Evolutionary conservation across 768 basidiomycete genomes (phyloP).

Genomic region (Rhodotorula sphaerocarpa): DNA sequence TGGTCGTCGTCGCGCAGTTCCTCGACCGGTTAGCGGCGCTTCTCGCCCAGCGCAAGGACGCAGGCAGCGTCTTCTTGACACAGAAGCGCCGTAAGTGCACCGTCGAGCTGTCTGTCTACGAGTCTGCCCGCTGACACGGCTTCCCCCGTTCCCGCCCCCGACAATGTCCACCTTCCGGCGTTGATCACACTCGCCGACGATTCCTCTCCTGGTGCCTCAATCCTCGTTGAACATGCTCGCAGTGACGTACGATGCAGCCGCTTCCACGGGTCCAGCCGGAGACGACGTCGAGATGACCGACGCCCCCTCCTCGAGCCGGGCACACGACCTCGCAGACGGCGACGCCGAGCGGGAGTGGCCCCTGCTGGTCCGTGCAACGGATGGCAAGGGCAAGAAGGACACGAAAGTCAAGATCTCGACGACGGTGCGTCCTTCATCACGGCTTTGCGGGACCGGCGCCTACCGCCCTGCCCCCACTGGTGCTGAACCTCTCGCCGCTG

Average conservation of each 20-base stretch:
- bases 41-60: constrained; percentile 5
- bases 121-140: background rate
- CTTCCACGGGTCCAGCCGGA: background rate
- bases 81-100: constrained; percentile 30
- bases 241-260: constrained; percentile 8
- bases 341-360: constrained; percentile 14
- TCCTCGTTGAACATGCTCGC: background rate
- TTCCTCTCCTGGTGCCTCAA: background rate
- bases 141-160: background rate
- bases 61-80: constrained; percentile 30
- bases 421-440: constrained; percentile 7
- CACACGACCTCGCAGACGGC: background rate
- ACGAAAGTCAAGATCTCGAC: constrained; percentile 27
- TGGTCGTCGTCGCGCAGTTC: no score
- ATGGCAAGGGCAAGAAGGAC: constrained; percentile 24
- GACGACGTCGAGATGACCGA: constrained; percentile 10
- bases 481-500: background rate
- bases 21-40: constrained; percentile 21
- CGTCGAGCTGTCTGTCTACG: rapidly evolving
- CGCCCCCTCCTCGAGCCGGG: background rate
- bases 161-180: background rate
- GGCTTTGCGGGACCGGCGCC: no score
- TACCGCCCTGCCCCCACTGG: background rate
- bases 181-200: background rate
- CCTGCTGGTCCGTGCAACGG: constrained; percentile 24